Conservation (phyloP, 2,329 filamentous ascomycete genomes). For the Fusarium mexicanum region DNA sequence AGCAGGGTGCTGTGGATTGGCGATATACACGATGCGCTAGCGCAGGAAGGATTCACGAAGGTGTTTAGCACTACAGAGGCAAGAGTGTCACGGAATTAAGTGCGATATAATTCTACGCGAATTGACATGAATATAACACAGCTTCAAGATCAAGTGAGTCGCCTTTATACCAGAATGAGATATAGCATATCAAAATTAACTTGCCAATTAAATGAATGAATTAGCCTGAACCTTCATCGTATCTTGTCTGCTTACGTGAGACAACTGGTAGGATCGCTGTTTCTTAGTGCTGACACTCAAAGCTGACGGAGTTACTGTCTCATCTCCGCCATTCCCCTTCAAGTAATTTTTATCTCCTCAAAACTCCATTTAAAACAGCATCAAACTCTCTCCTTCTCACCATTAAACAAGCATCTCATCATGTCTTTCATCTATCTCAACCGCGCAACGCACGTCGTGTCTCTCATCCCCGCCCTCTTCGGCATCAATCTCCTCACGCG, state of each 20-base stretch:
- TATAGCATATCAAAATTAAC: too few species aligned
- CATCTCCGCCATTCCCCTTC: background rate
- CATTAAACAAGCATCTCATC: accelerated
- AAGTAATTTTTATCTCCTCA: background rate
- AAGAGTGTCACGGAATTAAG: too few species aligned
- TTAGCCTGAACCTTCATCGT: background rate
- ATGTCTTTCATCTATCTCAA: background rate
- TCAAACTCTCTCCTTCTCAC: accelerated
- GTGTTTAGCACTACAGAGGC: accelerated
- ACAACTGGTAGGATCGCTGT: accelerated
- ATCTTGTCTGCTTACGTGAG: background rate
- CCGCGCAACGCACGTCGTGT: background rate
- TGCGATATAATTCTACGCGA: background rate
- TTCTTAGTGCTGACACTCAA: background rate
- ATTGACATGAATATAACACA: too few species aligned
- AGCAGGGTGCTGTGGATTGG: accelerated
- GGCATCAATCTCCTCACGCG: conserved; percentile 11
- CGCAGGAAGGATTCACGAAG: accelerated
- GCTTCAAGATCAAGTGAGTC: accelerated
- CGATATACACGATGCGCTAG: accelerated
- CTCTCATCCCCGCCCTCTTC: background rate
- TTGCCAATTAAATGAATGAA: too few species aligned
- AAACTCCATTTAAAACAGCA: background rate
- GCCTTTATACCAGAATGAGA: too few species aligned
- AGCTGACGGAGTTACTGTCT: background rate